Percentiles rank a stretch among this genome's conserved stretches.
These are phyloP conservation scores for Annulohypoxylon maeteangense DNA, from an alignment of 495 filamentous ascomycete species.

Conservation along the genomic window DNA sequence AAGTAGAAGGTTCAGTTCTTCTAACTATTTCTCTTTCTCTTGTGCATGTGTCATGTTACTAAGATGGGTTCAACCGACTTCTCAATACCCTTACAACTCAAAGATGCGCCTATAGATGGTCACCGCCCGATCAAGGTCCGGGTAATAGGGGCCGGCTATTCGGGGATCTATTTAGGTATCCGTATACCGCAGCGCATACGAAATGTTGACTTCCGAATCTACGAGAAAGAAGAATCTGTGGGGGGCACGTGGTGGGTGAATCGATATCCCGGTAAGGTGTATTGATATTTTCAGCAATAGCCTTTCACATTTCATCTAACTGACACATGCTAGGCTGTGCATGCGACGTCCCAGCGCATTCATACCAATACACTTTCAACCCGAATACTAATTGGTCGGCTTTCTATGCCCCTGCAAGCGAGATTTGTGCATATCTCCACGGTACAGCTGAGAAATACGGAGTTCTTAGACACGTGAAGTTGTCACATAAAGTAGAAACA, in stretches of 20 bases:
- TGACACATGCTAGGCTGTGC: slow-evolving; percentile 48
- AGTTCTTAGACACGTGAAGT: slow-evolving; percentile 60
- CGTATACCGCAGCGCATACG: slow-evolving; percentile 57
- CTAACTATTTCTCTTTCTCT: neutral
- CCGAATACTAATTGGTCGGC: slow-evolving; percentile 72
- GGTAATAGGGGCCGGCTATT: slow-evolving; percentile 62
- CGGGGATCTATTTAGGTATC: slow-evolving; percentile 55
- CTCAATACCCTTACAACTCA: slow-evolving; percentile 46
- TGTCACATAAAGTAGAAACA: slow-evolving; percentile 50
- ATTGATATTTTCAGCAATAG: neutral
- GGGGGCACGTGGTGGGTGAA: slow-evolving; percentile 61
- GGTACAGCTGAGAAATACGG: slow-evolving; percentile 68
- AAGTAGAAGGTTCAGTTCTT: neutral
- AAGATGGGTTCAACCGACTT: slow-evolving; percentile 35
- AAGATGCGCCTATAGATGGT: slow-evolving; percentile 57
- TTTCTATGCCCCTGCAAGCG: slow-evolving; percentile 71
- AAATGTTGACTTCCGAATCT: slow-evolving; percentile 56
- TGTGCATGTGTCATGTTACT: neutral
- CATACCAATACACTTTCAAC: slow-evolving; percentile 75
- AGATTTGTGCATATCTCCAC: slow-evolving; percentile 70
- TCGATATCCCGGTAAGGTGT: slow-evolving; percentile 53
- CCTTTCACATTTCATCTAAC: neutral
- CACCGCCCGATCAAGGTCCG: slow-evolving; percentile 58
- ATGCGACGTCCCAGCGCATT: slow-evolving; percentile 60
- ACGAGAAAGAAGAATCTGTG: slow-evolving; percentile 56